phyloP scores from a whole-genome alignment of 352 stramenopile genomes.

The Phytophthora pseudosyringae region DNA sequence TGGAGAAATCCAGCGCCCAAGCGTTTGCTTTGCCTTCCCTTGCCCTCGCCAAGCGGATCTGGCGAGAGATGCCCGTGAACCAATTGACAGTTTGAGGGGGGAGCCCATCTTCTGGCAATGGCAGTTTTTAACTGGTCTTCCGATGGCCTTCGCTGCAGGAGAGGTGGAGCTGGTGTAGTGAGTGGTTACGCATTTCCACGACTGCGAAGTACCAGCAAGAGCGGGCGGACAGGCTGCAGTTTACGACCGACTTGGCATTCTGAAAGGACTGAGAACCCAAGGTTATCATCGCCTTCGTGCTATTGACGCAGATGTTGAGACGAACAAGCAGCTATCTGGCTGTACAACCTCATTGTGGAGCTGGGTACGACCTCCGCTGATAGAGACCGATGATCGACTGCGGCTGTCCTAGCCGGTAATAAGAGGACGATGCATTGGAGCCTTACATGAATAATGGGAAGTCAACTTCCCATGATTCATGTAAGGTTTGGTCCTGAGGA shows the following conservation, averaged over 20 bases:
- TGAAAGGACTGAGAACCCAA: constrained; percentile 5
- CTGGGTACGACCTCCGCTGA: not conserved
- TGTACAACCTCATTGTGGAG: constrained; percentile 3
- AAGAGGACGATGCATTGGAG: constrained; percentile 3
- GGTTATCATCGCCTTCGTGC: not conserved
- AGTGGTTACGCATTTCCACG: not conserved
- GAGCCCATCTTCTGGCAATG: constrained; percentile 5
- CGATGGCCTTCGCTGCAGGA: not conserved
- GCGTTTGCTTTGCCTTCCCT: constrained; percentile 3
- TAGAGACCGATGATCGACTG: not conserved
- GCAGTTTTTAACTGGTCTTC: constrained; percentile 15
- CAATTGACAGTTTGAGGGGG: not conserved
- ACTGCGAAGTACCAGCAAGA: not conserved
- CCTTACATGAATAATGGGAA: no score
- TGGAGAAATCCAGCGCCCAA: no score
- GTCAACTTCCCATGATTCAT: not conserved
- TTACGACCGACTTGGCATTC: not conserved
- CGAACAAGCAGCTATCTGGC: not conserved
- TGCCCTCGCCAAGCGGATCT: not conserved
- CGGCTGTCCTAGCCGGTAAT: not conserved
- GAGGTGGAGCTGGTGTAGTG: constrained; percentile 9
- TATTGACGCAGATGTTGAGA: constrained; percentile 11
- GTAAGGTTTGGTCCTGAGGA: not conserved
- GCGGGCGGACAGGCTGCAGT: not conserved
- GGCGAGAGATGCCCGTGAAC: not conserved